Conservation (phyloP, 2,329 filamentous ascomycete species). For the Microsporum ferrugineum region DNA sequence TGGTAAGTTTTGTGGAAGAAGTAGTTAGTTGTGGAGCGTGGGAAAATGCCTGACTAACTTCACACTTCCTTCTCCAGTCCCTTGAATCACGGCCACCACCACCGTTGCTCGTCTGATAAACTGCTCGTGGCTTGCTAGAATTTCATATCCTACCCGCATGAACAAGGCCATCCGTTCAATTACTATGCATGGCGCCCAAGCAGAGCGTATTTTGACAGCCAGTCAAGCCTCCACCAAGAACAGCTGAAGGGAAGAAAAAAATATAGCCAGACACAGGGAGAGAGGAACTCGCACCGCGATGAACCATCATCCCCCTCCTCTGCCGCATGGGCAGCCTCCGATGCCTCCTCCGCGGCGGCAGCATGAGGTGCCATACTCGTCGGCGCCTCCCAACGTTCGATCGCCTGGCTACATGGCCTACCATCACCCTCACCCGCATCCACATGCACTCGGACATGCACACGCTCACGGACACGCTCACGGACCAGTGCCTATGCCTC, state of each 20-base stretch:
- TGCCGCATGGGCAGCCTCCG: conserved; percentile 40
- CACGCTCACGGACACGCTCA: conserved; percentile 37
- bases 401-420: conserved; percentile 48
- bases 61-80: not conserved
- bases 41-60: conserved; percentile 1
- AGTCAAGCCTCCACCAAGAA: conserved; percentile 3
- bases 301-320: conserved; percentile 36
- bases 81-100: not conserved
- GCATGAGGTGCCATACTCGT: conserved; percentile 35
- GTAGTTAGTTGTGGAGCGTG: not conserved
- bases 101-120: not conserved
- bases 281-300: conserved; percentile 17
- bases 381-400: conserved; percentile 41
- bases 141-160: not conserved
- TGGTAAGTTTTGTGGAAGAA: not conserved
- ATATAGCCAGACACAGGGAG: conserved; percentile 17
- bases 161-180: not conserved
- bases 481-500: conserved; percentile 39
- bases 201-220: conserved; percentile 4
- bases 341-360: conserved; percentile 39
- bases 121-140: not conserved
- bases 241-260: not conserved
- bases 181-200: conserved; percentile 4
- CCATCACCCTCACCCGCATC: conserved; percentile 44
- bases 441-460: not conserved